Conservation (phyloP, 1,284 basidiomycete species). For the Phaffia rhodozyma region DNA sequence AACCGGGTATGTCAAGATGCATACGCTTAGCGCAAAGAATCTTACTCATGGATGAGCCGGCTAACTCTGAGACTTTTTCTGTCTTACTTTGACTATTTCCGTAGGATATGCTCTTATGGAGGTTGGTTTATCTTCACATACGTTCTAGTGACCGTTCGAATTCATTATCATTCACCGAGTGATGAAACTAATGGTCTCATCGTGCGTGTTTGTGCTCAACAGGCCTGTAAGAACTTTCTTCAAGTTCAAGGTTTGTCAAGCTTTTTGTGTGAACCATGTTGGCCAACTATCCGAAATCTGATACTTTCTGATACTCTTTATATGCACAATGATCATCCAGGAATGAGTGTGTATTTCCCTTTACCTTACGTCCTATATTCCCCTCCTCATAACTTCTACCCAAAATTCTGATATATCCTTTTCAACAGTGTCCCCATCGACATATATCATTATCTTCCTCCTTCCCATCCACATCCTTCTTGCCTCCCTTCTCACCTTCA, state of each 20-base stretch:
- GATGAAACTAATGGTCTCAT: no score
- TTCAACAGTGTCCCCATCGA: slow-evolving; percentile 18
- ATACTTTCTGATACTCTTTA: neutral
- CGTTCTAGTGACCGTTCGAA: no score
- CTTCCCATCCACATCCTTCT: slow-evolving; percentile 24
- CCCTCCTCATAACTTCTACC: no score
- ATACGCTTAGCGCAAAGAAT: no score
- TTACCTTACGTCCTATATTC: slow-evolving; percentile 19
- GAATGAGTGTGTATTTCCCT: neutral
- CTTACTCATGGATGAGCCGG: no score
- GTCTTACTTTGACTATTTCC: neutral
- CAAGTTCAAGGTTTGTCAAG: slow-evolving; percentile 23
- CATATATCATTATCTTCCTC: slow-evolving; percentile 22
- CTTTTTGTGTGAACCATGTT: neutral
- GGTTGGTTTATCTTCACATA: neutral
- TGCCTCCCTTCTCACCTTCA: slow-evolving; percentile 22
- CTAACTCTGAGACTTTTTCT: no score
- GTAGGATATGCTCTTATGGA: slow-evolving; percentile 23
- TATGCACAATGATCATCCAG: neutral
- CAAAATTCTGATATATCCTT: neutral
- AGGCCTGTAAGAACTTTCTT: slow-evolving; percentile 23
- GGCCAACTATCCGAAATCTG: neutral
- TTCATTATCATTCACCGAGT: no score
- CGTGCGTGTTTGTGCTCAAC: no score
- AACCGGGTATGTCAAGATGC: slow-evolving; percentile 15